Percentiles rank a stretch among this genome's conserved stretches.
Conservation (phyloP, 345 rosid species). For the Schrenkiella parvula region DNA sequence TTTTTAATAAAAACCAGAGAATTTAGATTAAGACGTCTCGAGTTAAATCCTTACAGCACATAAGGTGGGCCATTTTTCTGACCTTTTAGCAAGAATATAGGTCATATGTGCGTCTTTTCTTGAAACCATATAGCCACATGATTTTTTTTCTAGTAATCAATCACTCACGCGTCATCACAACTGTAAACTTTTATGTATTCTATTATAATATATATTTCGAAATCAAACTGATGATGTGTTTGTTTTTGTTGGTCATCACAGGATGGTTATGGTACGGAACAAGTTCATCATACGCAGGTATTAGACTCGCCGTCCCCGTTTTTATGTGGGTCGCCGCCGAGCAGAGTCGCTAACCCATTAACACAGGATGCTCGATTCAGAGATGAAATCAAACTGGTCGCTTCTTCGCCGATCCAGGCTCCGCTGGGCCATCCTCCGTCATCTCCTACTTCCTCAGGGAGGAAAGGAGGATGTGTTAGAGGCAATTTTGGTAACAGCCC, state of each 20-base stretch:
- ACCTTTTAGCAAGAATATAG: background rate
- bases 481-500: conserved; percentile 89
- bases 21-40: conserved; percentile 19
- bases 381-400: conserved; percentile 45
- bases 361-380: conserved; percentile 84
- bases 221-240: background rate
- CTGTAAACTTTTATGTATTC: background rate
- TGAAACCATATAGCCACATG: background rate
- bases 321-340: conserved; percentile 99
- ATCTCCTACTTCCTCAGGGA: conserved; percentile 56
- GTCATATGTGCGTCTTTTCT: background rate
- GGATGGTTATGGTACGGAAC: conserved; percentile 66
- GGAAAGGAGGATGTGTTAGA: conserved; percentile 71
- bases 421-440: conserved; percentile 38
- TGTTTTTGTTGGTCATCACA: conserved; percentile 16
- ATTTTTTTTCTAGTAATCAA: background rate
- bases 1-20: background rate
- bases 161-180: conserved; percentile 3
- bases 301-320: conserved; percentile 55
- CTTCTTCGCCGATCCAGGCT: conserved; percentile 37
- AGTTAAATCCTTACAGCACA: conserved; percentile 22
- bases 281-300: conserved; percentile 54
- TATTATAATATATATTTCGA: background rate
- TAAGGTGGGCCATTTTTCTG: conserved; percentile 10
- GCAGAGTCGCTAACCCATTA: conserved; percentile 99